These are phyloP conservation scores for Trichoderma atrobrunneum DNA, from an alignment of 2,329 filamentous ascomycete genomes.

Conservation along the genomic window DNA sequence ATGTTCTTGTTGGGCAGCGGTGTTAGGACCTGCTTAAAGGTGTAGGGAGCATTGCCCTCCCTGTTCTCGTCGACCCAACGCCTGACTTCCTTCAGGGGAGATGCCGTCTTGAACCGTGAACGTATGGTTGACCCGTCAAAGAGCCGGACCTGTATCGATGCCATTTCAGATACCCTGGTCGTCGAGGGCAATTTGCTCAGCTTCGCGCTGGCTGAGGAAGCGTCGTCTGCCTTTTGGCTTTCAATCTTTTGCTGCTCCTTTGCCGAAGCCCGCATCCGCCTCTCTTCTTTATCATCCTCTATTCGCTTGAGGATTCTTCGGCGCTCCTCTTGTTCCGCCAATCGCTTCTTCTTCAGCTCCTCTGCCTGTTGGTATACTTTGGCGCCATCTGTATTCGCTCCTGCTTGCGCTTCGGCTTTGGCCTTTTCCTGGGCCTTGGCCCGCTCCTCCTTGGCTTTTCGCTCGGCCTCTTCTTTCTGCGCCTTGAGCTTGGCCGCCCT, in stretches of 20 bases:
- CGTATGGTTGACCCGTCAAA: slow-evolving; percentile 82
- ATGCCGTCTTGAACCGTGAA: slow-evolving; percentile 62
- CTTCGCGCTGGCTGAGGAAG: slow-evolving; percentile 31
- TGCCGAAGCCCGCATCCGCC: slow-evolving; percentile 55
- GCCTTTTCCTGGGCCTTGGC: slow-evolving; percentile 48
- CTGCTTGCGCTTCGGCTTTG: slow-evolving; percentile 39
- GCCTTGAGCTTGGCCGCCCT: slow-evolving; percentile 45
- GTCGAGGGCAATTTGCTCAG: slow-evolving; percentile 33
- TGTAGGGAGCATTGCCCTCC: slow-evolving; percentile 64
- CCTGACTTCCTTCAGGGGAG: slow-evolving; percentile 67
- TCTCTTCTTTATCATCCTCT: slow-evolving; percentile 70
- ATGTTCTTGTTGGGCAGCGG: slow-evolving; percentile 74
- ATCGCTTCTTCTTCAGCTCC: slow-evolving; percentile 60
- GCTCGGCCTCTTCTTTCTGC: slow-evolving; percentile 44
- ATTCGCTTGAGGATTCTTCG: slow-evolving; percentile 71
- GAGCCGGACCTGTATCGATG: slow-evolving; percentile 72
- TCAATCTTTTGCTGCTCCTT: slow-evolving; percentile 43
- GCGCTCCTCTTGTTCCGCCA: slow-evolving; percentile 65
- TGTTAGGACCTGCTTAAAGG: slow-evolving; percentile 78
- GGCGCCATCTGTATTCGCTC: slow-evolving; percentile 31
- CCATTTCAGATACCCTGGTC: slow-evolving; percentile 31
- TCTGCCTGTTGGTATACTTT: slow-evolving; percentile 48
- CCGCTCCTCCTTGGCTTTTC: slow-evolving; percentile 49
- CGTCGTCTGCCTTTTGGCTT: slow-evolving; percentile 30
- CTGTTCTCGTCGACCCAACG: slow-evolving; percentile 70